Percentiles rank a stretch among this genome's conserved stretches.
phyloP scores from a whole-genome alignment of 1,139 yeast genomes.

The Entelexis paramagnoliae region DNA sequence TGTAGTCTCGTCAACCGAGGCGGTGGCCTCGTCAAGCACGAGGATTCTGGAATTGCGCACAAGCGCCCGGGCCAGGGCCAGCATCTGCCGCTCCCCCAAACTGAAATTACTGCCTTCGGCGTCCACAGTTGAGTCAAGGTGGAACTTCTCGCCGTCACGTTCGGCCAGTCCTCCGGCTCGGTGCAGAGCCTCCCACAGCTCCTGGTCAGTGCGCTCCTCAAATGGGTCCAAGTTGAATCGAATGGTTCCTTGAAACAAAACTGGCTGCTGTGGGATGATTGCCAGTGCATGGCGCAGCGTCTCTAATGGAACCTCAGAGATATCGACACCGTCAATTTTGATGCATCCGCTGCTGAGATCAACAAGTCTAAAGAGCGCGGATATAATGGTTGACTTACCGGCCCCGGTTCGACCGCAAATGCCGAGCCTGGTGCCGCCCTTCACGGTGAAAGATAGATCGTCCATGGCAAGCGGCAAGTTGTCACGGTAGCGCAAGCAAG shows the following conservation, averaged over 20 bases:
- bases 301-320: constrained; percentile 44
- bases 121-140: constrained; percentile 52
- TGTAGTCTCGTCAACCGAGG: constrained; percentile 69
- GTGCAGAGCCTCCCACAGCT: constrained; percentile 47
- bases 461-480: constrained; percentile 65
- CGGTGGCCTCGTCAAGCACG: constrained; percentile 76
- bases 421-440: constrained; percentile 53
- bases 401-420: constrained; percentile 76
- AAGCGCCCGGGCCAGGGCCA: constrained; percentile 67
- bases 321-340: constrained; percentile 50
- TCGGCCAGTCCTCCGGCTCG: constrained; percentile 49
- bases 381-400: constrained; percentile 61
- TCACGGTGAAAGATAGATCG: constrained; percentile 38
- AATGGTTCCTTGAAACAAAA: constrained; percentile 57
- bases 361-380: constrained; percentile 50
- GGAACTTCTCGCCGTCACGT: constrained; percentile 62
- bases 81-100: constrained; percentile 64
- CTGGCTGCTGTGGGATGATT: constrained; percentile 70
- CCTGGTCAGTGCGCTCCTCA: constrained; percentile 40
- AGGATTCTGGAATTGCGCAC: constrained; percentile 56
- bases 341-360: constrained; percentile 47
- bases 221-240: constrained; percentile 63
- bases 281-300: constrained; percentile 49
- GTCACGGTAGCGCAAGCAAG: constrained; percentile 58
- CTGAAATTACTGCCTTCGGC: constrained; percentile 69